These are phyloP conservation scores for Didymellaceae sp. DNA, from an alignment of 2,329 filamentous ascomycete genomes.

Conservation along the genomic window DNA sequence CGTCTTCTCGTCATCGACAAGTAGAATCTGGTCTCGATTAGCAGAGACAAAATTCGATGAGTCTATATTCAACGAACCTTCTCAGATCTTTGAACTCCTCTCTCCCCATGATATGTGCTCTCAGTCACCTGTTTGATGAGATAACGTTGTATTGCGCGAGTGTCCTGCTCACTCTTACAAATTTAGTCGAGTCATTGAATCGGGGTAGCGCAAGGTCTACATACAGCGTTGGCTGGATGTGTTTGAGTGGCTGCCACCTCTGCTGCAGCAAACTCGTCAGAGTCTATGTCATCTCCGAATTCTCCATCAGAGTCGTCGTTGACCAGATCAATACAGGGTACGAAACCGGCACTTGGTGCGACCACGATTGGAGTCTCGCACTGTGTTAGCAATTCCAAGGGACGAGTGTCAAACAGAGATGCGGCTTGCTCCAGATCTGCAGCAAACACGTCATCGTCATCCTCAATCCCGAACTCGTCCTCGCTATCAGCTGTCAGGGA, in stretches of 20 bases:
- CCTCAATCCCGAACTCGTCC: conserved; percentile 56
- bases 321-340: conserved; percentile 33
- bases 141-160: conserved; percentile 84
- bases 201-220: conserved; percentile 50
- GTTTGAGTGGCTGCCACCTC: conserved; percentile 77
- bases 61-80: conserved; percentile 63
- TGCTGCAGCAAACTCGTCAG: conserved; percentile 70
- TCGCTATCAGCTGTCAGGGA: conserved; percentile 31
- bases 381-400: conserved; percentile 25
- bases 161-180: conserved; percentile 69
- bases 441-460: conserved; percentile 58
- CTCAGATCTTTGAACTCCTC: conserved; percentile 67
- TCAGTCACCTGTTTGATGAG: conserved; percentile 77
- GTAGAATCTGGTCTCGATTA: conserved; percentile 66
- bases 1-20: conserved; percentile 80
- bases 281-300: conserved; percentile 75
- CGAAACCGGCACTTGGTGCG: neutral
- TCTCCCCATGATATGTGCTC: conserved; percentile 69
- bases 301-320: conserved; percentile 64
- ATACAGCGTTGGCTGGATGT: conserved; percentile 55
- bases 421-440: conserved; percentile 66
- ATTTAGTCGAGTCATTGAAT: conserved; percentile 63
- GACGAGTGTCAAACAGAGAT: conserved; percentile 60
- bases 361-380: conserved; percentile 6
- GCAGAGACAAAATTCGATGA: neutral